These are phyloP conservation scores for Aspergillus texensis DNA, from an alignment of 2,329 filamentous ascomycete species.

Conservation along the genomic window DNA sequence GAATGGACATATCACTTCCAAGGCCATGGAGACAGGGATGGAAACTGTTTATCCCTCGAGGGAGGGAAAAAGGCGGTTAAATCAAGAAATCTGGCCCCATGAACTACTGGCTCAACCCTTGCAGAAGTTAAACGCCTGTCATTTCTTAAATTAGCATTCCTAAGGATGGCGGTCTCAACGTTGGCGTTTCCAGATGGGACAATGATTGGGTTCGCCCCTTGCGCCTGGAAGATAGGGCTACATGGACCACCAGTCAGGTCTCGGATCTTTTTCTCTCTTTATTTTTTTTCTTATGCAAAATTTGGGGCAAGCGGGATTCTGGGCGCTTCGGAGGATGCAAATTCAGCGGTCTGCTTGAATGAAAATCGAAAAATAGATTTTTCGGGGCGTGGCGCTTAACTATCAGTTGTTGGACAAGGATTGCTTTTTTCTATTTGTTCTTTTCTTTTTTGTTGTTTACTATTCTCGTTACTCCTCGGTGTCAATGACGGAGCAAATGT, in stretches of 20 bases:
- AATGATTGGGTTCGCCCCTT: not conserved
- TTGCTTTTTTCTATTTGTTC: not conserved
- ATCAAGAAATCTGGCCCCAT: not conserved
- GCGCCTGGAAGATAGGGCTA: not conserved
- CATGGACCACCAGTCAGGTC: too few relatives aligned
- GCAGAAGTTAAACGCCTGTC: not conserved
- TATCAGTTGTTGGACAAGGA: not conserved
- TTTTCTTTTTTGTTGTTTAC: not conserved
- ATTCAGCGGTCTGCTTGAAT: not conserved
- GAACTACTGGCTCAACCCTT: slow-evolving; percentile 1
- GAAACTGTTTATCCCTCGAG: not conserved
- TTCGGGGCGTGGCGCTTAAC: slow-evolving; percentile 1
- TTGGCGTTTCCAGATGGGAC: not conserved
- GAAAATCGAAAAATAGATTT: not conserved
- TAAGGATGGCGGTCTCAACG: not conserved
- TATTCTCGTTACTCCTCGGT: not conserved
- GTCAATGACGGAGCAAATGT: not conserved
- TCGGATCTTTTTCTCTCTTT: not conserved
- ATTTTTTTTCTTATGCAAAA: not conserved
- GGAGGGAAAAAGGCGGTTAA: not conserved
- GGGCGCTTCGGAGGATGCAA: not conserved
- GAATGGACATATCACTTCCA: not conserved
- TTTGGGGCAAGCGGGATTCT: not conserved
- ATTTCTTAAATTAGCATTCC: slow-evolving; percentile 5
- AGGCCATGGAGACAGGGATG: not conserved